Evolutionary conservation across 2,329 filamentous ascomycete genomes (phyloP).

Genomic region (Fusarium clavum): DNA sequence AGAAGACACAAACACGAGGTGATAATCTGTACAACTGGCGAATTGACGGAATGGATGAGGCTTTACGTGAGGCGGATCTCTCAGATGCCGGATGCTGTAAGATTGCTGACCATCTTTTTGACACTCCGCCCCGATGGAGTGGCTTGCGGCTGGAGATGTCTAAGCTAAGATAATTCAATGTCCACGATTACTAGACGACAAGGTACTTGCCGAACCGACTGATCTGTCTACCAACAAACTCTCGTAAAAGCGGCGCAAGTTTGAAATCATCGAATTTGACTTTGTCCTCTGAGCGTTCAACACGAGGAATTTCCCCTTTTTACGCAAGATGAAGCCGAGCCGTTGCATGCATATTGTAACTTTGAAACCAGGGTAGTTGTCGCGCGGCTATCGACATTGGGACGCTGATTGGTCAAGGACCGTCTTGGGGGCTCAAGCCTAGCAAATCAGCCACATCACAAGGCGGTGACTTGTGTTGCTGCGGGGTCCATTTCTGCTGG

Average conservation of each 20-base stretch:
- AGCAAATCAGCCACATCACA: conserved; percentile 46
- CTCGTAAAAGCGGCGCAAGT: conserved; percentile 10
- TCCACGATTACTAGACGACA: neutral
- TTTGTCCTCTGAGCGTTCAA: conserved; percentile 25
- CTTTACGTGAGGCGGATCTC: conserved; percentile 29
- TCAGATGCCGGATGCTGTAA: conserved; percentile 22
- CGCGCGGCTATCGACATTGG: conserved; percentile 43
- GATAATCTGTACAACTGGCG: neutral
- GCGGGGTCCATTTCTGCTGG: conserved; percentile 33
- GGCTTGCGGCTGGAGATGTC: conserved; percentile 20
- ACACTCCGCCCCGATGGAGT: conserved; percentile 34
- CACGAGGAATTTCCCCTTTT: conserved; percentile 35
- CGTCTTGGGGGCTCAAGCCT: conserved; percentile 30
- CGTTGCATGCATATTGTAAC: conserved; percentile 23
- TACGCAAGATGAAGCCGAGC: conserved; percentile 22
- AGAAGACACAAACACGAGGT: conserved; percentile 6
- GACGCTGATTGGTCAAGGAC: conserved; percentile 3
- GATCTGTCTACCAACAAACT: conserved; percentile 3
- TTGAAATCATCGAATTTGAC: conserved; percentile 24
- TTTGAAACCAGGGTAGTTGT: conserved; percentile 38
- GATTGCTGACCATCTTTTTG: conserved; percentile 36
- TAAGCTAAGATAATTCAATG: neutral
- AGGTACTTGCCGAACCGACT: neutral
- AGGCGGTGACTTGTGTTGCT: conserved; percentile 41
- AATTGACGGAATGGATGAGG: conserved; percentile 10